Conservation (phyloP, 1,284 basidiomycete species). For the Irpex rosettiformis region DNA sequence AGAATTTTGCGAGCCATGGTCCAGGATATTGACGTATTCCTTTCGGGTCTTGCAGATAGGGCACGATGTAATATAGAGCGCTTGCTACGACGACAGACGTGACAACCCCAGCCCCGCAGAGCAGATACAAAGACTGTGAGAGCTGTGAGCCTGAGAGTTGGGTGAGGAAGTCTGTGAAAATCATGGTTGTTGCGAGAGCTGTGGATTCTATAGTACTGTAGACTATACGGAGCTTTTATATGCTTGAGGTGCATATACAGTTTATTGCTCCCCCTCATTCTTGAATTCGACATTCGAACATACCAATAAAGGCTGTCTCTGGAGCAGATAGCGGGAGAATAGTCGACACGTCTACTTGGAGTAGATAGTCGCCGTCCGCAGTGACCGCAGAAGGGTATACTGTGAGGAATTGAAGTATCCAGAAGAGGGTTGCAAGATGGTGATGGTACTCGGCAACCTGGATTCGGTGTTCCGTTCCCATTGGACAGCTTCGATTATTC, state of each 20-base stretch:
- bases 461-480: neutral
- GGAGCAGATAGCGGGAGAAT: too few relatives aligned
- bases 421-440: neutral
- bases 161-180: neutral
- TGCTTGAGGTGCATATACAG: neutral
- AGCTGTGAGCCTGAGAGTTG: neutral
- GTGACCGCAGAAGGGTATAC: neutral
- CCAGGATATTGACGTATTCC: conserved; percentile 62
- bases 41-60: conserved; percentile 54
- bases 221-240: neutral
- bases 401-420: neutral
- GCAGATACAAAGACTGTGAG: neutral
- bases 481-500: neutral
- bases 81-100: neutral
- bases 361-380: neutral
- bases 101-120: neutral
- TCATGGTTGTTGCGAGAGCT: neutral
- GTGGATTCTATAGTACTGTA: neutral
- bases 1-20: conserved; percentile 70
- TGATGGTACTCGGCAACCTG: neutral
- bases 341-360: neutral
- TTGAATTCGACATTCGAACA: neutral
- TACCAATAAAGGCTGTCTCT: neutral
- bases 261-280: neutral
- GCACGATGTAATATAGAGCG: conserved; percentile 35